Evolutionary conservation across 148 eudicot species (phyloP).

Genomic region (Rhododendron ovatum): DNA sequence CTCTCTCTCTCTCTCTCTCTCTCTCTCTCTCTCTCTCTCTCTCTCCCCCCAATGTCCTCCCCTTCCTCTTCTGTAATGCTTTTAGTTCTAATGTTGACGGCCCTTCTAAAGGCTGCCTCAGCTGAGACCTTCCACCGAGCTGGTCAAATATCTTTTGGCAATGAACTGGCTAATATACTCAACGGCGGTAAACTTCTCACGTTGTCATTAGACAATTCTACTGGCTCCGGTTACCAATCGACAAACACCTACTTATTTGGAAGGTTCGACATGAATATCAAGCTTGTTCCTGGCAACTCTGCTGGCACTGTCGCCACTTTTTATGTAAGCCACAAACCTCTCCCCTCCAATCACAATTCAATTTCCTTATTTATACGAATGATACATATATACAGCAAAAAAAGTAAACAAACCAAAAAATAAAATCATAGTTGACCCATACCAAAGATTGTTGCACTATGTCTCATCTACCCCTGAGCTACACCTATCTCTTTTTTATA

Average conservation of each 20-base stretch:
- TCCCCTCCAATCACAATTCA: neutral
- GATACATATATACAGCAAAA: neutral
- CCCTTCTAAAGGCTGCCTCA: neutral
- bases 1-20: too few relatives aligned
- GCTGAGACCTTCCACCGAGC: conserved; percentile 23
- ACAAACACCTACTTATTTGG: conserved; percentile 27
- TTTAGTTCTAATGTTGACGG: neutral
- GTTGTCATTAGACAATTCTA: conserved; percentile 18
- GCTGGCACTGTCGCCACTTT: conserved; percentile 40
- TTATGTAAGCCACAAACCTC: conserved; percentile 15
- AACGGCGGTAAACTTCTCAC: conserved; percentile 21
- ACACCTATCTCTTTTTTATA: neutral
- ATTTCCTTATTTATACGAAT: neutral
- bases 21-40: neutral
- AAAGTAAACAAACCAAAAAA: too few relatives aligned
- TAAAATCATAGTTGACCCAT: neutral
- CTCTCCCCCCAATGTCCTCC: neutral
- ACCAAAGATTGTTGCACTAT: neutral
- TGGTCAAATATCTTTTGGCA: conserved; percentile 18
- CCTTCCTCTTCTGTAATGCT: neutral
- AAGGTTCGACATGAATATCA: conserved; percentile 31
- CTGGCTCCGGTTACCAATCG: conserved; percentile 36
- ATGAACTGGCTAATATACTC: conserved; percentile 12
- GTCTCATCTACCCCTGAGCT: neutral
- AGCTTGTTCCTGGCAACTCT: conserved; percentile 31